These are phyloP conservation scores for Abrus pulchellus DNA, from an alignment of 306 rosid genomes.

Conservation along the genomic window DNA sequence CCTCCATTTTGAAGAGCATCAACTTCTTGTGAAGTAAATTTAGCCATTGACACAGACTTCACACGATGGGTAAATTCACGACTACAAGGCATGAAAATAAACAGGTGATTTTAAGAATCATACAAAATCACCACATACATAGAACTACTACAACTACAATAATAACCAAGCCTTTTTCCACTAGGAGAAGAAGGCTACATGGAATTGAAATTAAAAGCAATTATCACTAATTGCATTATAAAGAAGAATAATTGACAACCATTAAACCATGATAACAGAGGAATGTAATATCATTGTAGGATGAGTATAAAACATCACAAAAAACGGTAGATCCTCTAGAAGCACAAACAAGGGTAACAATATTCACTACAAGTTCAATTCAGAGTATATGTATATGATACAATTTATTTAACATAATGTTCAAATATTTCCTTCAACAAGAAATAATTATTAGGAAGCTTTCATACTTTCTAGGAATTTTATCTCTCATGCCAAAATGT, in stretches of 20 bases:
- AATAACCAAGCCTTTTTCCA: neutral
- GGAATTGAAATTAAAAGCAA: neutral
- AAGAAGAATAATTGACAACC: neutral
- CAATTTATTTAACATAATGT: neutral
- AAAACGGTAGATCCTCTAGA: constrained; percentile 5
- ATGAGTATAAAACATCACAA: neutral
- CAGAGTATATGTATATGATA: constrained; percentile 8
- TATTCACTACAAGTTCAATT: neutral
- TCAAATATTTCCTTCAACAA: neutral
- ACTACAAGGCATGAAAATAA: constrained; percentile 57
- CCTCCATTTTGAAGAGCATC: constrained; percentile 93
- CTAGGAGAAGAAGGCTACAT: neutral
- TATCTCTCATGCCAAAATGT: neutral
- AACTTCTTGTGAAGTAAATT: constrained; percentile 91
- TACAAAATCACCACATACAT: constrained; percentile 3
- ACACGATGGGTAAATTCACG: constrained; percentile 99
- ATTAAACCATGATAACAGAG: neutral
- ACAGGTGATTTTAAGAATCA: constrained; percentile 25
- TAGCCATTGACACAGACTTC: constrained; percentile 96
- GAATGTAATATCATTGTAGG: neutral
- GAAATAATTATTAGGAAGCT: neutral
- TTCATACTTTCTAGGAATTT: neutral
- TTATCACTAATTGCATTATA: neutral
- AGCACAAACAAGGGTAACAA: constrained; percentile 5
- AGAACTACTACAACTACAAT: neutral